These are phyloP conservation scores for Microbotryum scabiosae DNA, from an alignment of 1,284 basidiomycete species.

Conservation along the genomic window DNA sequence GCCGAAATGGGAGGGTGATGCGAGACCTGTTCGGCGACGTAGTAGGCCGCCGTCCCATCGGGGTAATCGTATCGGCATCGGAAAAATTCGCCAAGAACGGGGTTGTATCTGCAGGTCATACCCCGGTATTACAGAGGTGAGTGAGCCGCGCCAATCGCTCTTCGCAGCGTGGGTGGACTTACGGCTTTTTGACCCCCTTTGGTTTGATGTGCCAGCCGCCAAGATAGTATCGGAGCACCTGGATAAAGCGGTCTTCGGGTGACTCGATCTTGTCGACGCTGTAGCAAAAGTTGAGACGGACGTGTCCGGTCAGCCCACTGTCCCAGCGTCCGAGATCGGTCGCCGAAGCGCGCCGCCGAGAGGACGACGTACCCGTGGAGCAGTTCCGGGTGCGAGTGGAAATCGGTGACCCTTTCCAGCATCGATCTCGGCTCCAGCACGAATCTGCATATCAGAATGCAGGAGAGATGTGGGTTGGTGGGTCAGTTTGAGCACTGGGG, in stretches of 20 bases:
- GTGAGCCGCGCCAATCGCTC: neutral
- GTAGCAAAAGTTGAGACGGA: constrained; percentile 9
- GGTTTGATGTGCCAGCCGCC: constrained; percentile 99
- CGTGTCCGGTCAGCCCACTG: neutral
- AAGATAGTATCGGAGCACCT: constrained; percentile 88
- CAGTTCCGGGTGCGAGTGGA: constrained; percentile 97
- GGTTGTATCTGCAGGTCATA: constrained; percentile 66
- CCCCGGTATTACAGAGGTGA: neutral
- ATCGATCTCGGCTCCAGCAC: constrained; percentile 82
- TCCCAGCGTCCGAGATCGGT: constrained; percentile 9
- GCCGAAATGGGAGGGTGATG: constrained; percentile 94
- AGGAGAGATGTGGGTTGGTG: constrained; percentile 42
- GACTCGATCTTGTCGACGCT: constrained; percentile 67
- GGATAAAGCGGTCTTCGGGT: constrained; percentile 83
- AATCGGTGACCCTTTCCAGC: constrained; percentile 95
- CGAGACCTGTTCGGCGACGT: constrained; percentile 85
- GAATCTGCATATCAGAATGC: constrained; percentile 56
- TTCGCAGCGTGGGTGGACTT: constrained; percentile 39
- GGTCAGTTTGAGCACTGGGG: neutral
- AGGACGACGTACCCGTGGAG: constrained; percentile 72
- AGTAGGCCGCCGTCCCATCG: constrained; percentile 86
- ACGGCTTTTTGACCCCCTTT: constrained; percentile 99
- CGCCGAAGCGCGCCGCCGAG: constrained; percentile 32
- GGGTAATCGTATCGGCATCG: constrained; percentile 89
- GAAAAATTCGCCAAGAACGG: constrained; percentile 95